Evolutionary conservation across 2,329 filamentous ascomycete species (phyloP).

Genomic region (Calonectria hawksworthii): DNA sequence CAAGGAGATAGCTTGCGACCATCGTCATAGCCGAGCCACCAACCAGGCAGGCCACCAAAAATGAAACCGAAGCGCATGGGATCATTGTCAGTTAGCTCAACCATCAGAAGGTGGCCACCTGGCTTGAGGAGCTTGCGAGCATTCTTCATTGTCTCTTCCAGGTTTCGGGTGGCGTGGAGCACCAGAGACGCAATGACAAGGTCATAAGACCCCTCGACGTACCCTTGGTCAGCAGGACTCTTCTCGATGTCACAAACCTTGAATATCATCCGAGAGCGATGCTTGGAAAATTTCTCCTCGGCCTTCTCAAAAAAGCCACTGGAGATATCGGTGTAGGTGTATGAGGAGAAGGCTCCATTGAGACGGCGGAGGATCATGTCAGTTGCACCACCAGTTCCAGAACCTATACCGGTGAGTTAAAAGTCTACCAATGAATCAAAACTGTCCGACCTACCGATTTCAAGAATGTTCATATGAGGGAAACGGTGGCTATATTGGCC

Average conservation of each 20-base stretch:
- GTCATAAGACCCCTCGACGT: not conserved
- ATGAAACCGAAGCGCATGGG: not conserved
- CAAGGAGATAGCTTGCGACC: not conserved
- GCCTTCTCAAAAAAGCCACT: not conserved
- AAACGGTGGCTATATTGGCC: not conserved
- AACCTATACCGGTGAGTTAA: not conserved
- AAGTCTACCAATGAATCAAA: not conserved
- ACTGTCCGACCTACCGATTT: not conserved
- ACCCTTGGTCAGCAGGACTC: not conserved
- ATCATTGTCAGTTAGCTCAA: not conserved
- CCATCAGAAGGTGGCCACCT: not conserved
- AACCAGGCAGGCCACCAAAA: not conserved
- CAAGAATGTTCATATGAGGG: conserved; percentile 1
- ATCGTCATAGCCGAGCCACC: not conserved
- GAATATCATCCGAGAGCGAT: not conserved
- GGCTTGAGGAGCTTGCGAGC: not conserved
- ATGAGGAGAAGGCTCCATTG: not conserved
- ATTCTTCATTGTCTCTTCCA: not conserved
- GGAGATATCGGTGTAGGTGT: not conserved
- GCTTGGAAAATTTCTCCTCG: not conserved
- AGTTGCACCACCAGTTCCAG: not conserved
- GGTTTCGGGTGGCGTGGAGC: not conserved
- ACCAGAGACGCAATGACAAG: not conserved
- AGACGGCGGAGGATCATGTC: not conserved
- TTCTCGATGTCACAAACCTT: not conserved